Evolutionary conservation across 306 rosid species (phyloP).

Genomic region (Fragaria nilgerrensis): DNA sequence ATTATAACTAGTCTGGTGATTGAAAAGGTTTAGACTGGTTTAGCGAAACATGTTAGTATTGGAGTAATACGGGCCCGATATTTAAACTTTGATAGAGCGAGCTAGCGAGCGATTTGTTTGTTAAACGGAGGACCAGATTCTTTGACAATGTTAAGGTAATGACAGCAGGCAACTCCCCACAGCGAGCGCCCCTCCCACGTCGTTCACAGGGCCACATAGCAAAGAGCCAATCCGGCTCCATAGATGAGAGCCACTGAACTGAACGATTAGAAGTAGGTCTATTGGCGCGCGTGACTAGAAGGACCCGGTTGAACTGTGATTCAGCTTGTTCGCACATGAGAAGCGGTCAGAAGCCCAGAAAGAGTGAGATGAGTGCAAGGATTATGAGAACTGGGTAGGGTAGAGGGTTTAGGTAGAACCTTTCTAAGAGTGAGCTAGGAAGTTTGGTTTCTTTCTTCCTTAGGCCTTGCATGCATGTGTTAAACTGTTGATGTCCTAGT

Average conservation of each 20-base stretch:
- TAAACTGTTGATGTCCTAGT: too few relatives aligned
- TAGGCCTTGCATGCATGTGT: conserved; percentile 29
- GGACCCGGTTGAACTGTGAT: conserved; percentile 47
- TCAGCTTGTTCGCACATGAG: conserved; percentile 30
- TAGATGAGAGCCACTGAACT: conserved; percentile 52
- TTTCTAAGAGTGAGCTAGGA: conserved; percentile 47
- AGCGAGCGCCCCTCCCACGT: conserved; percentile 81
- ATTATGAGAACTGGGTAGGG: conserved; percentile 73
- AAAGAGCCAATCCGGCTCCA: conserved; percentile 52
- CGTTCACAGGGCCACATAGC: conserved; percentile 47
- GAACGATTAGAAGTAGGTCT: conserved; percentile 46
- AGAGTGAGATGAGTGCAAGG: conserved; percentile 47
- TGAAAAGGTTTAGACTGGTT: too few relatives aligned
- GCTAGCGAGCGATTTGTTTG: too few relatives aligned
- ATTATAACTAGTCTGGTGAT: too few relatives aligned
- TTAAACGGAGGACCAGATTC: too few relatives aligned
- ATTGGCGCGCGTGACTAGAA: conserved; percentile 49
- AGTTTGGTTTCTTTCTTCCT: conserved; percentile 40
- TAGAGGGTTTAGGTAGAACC: conserved; percentile 51
- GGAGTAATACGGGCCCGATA: too few relatives aligned
- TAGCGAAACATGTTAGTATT: too few relatives aligned
- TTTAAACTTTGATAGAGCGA: too few relatives aligned
- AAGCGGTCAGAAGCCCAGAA: conserved; percentile 31
- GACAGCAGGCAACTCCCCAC: conserved; percentile 86
- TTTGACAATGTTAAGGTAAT: conserved; percentile 13